Evolutionary conservation across 2,329 filamentous ascomycete genomes (phyloP).

Genomic region (Bretziella fagacearum): DNA sequence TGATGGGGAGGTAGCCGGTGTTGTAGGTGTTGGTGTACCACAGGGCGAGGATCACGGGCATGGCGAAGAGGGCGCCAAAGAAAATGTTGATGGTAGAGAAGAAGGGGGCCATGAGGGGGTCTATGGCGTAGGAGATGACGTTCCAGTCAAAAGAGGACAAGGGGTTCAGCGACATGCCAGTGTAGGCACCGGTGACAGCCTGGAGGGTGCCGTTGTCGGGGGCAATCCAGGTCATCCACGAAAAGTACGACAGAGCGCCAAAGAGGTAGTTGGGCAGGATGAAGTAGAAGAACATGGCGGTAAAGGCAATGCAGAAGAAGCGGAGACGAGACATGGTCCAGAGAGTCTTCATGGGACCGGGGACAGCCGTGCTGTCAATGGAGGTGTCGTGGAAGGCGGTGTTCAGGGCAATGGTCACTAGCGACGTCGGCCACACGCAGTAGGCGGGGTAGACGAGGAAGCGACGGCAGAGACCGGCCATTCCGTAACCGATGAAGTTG

Average conservation of each 20-base stretch:
- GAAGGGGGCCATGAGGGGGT: constrained; percentile 32
- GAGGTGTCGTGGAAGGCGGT: constrained; percentile 29
- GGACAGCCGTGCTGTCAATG: constrained; percentile 18
- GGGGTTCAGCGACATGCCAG: constrained; percentile 26
- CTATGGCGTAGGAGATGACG: constrained; percentile 19
- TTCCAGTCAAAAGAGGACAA: constrained; percentile 30
- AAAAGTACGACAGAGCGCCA: constrained; percentile 29
- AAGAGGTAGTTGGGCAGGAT: constrained; percentile 38
- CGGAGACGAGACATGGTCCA: constrained; percentile 28
- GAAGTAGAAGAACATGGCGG: constrained; percentile 35
- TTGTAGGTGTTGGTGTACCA: constrained; percentile 44
- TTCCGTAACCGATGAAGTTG: constrained; percentile 38
- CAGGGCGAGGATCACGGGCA: constrained; percentile 37
- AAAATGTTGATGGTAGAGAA: constrained; percentile 46
- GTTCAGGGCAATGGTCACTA: constrained; percentile 34
- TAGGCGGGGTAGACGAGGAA: constrained; percentile 36
- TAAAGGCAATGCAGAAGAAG: constrained; percentile 30
- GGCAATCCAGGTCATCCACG: constrained; percentile 37
- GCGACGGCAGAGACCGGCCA: constrained; percentile 32
- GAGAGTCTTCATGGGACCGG: constrained; percentile 23
- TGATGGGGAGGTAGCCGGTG: constrained; percentile 36
- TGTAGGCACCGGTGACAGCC: constrained; percentile 23
- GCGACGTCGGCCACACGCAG: constrained; percentile 36
- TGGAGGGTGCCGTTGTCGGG: constrained; percentile 25
- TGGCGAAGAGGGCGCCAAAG: constrained; percentile 37